Evolutionary conservation across 768 basidiomycete species (phyloP), one percentile per base, ranked within the genome.

Genomic region (Calvatia gigantea): DNA sequence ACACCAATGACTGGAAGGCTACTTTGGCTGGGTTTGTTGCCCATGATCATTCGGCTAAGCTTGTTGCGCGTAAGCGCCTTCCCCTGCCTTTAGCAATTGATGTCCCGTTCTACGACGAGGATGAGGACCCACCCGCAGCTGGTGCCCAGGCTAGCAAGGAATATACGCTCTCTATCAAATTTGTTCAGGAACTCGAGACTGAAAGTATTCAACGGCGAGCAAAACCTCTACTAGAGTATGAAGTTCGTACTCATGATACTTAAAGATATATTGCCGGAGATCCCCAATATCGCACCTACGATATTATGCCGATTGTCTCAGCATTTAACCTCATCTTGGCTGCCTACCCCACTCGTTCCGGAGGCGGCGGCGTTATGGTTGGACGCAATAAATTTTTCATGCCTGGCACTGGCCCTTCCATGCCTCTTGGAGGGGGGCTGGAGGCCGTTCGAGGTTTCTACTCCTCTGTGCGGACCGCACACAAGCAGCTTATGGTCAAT

Each of bases 301-400:
- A 89, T 48, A 75, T 83, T 1, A 67, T 74, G 51, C 86, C 87
- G 0, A 60, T 82, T 14, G 70, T 89, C 4, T 76, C 86, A 7
- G 86, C 85, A 2, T 63, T 89, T 45, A 88, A 90, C 62, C 69
- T 89, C 21, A 72, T 89, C 48, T 68, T 88, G 4, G 78, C 82
- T 45, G 75, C 83, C 46, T 74, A 79, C 60, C 78, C 85, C 12
- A 75, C 77, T 61, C 70, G 78, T 29, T 70, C 75, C 1, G 69
- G 77, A 65, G 69, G 86, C 68, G 80, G 69, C n/a, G 85, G 83
- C 6, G 74, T 83, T n/a, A 78, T 82, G 64, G 82, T 87, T 9
- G 86, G 86, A 1, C 72, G 80, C 49, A 85, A 85, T 58, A 77
- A 83, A 11, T 88, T 82, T 67, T 89, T 89, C 70, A 87, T 87